Percentiles rank a stretch among this genome's conserved stretches.
Evolutionary conservation across 1,139 yeast genomes (phyloP).

Genomic region (Pichia sp.): DNA sequence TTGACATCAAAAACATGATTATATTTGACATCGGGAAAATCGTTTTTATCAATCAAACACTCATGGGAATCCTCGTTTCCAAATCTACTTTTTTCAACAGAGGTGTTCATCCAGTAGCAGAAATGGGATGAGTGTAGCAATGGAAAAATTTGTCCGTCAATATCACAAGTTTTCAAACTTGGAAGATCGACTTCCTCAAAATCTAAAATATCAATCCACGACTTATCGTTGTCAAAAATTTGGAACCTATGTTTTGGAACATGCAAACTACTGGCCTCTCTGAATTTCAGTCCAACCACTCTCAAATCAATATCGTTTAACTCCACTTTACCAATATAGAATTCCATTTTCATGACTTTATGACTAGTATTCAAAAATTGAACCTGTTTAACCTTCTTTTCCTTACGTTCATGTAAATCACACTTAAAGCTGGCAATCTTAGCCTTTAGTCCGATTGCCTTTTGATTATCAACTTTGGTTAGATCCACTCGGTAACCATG

Average conservation of each 20-base stretch:
- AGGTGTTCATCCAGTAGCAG: constrained; percentile 46
- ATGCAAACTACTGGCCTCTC: constrained; percentile 16
- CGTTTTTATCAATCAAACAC: constrained; percentile 29
- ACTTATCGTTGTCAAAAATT: constrained; percentile 21
- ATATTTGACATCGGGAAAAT: constrained; percentile 24
- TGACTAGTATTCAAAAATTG: constrained; percentile 51
- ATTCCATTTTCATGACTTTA: constrained; percentile 51
- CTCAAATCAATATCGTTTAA: constrained; percentile 67
- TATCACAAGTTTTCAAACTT: constrained; percentile 25
- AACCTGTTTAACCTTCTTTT: constrained; percentile 55
- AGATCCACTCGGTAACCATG: constrained; percentile 55
- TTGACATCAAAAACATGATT: constrained; percentile 73
- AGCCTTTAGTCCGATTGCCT: constrained; percentile 73
- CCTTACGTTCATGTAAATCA: constrained; percentile 82
- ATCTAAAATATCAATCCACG: constrained; percentile 80
- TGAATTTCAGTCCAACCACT: constrained; percentile 53
- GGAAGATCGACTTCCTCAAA: constrained; percentile 60
- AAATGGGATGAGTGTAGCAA: constrained; percentile 65
- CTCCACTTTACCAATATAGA: constrained; percentile 69
- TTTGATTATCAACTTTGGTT: constrained; percentile 35
- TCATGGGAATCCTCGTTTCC: constrained; percentile 26
- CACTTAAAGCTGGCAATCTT: constrained; percentile 55
- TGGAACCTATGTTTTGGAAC: constrained; percentile 24
- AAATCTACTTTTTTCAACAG: constrained; percentile 10
- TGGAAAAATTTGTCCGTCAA: constrained; percentile 47